These are phyloP conservation scores for Cercospora sp. DNA, from an alignment of 2,329 filamentous ascomycete genomes.

Conservation along the genomic window DNA sequence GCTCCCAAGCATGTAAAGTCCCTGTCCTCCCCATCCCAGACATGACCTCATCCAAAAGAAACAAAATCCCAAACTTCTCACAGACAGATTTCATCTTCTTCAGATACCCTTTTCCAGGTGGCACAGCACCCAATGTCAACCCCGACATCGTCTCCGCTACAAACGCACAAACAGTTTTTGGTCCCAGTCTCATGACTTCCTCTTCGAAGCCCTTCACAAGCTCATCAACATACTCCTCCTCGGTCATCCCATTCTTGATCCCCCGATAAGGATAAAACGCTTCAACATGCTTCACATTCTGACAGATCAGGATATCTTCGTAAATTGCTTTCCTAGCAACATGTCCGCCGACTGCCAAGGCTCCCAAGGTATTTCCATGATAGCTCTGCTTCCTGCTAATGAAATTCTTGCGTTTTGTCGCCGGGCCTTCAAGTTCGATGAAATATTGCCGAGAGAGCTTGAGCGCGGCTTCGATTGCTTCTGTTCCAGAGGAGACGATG, in stretches of 20 bases:
- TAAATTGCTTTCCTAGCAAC: conserved; percentile 40
- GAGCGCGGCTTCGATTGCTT: conserved; percentile 51
- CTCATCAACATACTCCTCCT: conserved; percentile 44
- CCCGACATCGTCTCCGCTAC: conserved; percentile 54
- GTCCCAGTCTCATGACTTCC: conserved; percentile 50
- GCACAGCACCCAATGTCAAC: conserved; percentile 50
- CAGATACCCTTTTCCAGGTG: conserved; percentile 56
- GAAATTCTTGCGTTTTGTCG: conserved; percentile 44
- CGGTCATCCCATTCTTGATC: conserved; percentile 39
- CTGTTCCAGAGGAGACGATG: conserved; percentile 53
- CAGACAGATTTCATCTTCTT: conserved; percentile 56
- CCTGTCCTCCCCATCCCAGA: conserved; percentile 35
- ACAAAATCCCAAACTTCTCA: conserved; percentile 55
- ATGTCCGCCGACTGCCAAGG: conserved; percentile 46
- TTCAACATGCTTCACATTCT: conserved; percentile 35
- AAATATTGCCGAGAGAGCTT: conserved; percentile 54
- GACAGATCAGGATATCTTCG: conserved; percentile 34
- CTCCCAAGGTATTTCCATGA: conserved; percentile 54
- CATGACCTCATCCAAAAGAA: conserved; percentile 56
- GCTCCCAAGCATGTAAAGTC: conserved; percentile 36
- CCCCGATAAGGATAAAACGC: conserved; percentile 42
- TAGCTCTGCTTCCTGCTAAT: conserved; percentile 51
- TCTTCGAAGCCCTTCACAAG: conserved; percentile 50
- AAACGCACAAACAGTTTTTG: conserved; percentile 52
- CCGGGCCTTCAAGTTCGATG: conserved; percentile 46